Conservation (phyloP, 1,284 basidiomycete species). For the Amanita bisporigera region DNA sequence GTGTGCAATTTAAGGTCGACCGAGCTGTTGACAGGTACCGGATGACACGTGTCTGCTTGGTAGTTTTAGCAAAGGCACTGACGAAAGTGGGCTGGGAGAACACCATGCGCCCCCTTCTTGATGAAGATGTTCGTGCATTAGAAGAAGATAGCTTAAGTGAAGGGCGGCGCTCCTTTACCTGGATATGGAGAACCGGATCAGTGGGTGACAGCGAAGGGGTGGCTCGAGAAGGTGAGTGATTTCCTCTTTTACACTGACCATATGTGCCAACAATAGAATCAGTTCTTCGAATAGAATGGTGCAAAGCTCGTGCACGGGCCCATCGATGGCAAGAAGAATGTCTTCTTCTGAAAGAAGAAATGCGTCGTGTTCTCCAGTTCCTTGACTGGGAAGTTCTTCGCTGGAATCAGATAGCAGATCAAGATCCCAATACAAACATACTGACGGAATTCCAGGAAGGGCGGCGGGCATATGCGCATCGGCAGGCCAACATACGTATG, state of each 20-base stretch:
- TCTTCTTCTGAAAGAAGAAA: conserved; percentile 43
- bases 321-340: conserved; percentile 44
- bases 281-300: conserved; percentile 43
- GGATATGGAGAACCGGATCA: not conserved
- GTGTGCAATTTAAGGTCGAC: not conserved
- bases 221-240: not conserved
- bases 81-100: not conserved
- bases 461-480: conserved; percentile 15
- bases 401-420: conserved; percentile 12
- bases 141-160: not conserved
- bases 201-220: conserved; percentile 4
- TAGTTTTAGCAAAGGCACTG: not conserved
- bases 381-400: conserved; percentile 18
- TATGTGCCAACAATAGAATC: not conserved
- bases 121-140: not conserved
- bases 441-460: conserved; percentile 12
- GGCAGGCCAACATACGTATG: conserved; percentile 16
- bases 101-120: not conserved
- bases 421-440: conserved; percentile 1
- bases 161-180: not conserved
- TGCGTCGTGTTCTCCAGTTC: conserved; percentile 30
- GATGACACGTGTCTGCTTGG: not conserved
- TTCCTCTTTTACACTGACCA: conserved; percentile 8
- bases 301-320: conserved; percentile 35
- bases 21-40: not conserved